Evolutionary conservation across 768 basidiomycete genomes (phyloP).

Genomic region (Naganishia kalamii): DNA sequence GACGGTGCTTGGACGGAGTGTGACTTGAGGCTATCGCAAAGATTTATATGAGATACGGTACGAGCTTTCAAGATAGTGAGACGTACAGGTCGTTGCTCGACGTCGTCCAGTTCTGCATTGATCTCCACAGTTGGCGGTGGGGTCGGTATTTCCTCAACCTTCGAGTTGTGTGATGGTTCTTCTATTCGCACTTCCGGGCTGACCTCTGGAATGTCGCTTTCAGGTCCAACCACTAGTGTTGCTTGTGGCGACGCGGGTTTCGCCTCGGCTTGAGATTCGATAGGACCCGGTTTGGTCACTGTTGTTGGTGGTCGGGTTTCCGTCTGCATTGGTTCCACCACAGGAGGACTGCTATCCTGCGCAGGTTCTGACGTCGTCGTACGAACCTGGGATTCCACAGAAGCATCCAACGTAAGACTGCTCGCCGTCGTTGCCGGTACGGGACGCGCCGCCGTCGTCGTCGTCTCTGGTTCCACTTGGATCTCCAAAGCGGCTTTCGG

Average conservation of each 20-base stretch:
- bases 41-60: background rate
- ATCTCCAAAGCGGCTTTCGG: too few relatives aligned
- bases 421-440: too few relatives aligned
- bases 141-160: background rate
- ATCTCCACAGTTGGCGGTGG: background rate
- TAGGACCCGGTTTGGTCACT: too few relatives aligned
- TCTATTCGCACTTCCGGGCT: background rate
- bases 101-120: background rate
- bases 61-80: background rate
- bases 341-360: too few relatives aligned
- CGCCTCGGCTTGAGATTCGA: background rate
- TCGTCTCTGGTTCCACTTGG: too few relatives aligned
- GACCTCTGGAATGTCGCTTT: background rate
- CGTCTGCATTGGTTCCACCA: too few relatives aligned
- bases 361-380: too few relatives aligned
- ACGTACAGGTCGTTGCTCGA: slow-evolving; percentile 6
- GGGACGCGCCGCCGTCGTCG: too few relatives aligned
- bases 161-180: background rate
- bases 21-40: slow-evolving; percentile 29
- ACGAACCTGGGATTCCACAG: too few relatives aligned
- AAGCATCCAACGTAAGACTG: too few relatives aligned
- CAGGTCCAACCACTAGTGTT: background rate
- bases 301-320: too few relatives aligned
- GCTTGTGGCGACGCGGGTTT: background rate
- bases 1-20: slow-evolving; percentile 63